phyloP scores from a whole-genome alignment of 305 asterid genomes.

The Caryopteris hybrid region DNA sequence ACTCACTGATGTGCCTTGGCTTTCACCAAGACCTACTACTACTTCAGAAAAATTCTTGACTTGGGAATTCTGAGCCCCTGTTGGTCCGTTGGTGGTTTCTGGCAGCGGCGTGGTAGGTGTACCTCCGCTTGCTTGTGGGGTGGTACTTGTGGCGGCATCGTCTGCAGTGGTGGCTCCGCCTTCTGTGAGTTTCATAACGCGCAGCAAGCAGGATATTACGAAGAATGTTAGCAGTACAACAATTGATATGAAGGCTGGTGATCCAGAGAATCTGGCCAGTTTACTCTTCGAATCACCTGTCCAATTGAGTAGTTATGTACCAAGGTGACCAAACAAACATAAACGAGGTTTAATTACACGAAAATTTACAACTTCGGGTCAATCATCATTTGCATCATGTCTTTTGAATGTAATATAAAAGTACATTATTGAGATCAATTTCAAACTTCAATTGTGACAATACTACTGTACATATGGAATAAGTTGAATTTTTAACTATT shows the following conservation, averaged over 20 bases:
- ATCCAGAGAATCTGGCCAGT: constrained; percentile 22
- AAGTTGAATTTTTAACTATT: too few species aligned
- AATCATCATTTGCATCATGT: too few species aligned
- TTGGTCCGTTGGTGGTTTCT: too few species aligned
- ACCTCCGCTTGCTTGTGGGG: constrained; percentile 3
- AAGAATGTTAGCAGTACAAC: constrained; percentile 8
- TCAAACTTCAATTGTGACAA: too few species aligned
- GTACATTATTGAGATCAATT: too few species aligned
- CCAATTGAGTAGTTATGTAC: neutral
- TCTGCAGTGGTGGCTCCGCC: neutral
- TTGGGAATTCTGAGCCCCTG: constrained; percentile 5
- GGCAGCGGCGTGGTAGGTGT: too few species aligned
- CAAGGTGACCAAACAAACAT: too few species aligned
- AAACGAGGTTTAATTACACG: too few species aligned
- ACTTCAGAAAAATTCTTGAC: constrained; percentile 14
- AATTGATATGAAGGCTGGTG: constrained; percentile 14
- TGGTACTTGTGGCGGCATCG: neutral
- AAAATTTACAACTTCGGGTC: too few species aligned
- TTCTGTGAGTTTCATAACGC: neutral
- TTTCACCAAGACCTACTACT: neutral
- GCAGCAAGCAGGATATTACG: constrained; percentile 13
- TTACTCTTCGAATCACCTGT: constrained; percentile 20
- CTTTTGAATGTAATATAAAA: too few species aligned
- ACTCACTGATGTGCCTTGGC: constrained; percentile 9
- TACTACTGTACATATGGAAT: too few species aligned